phyloP scores from a whole-genome alignment of 108 stramenopile species.

The Nitzschia sp. region DNA sequence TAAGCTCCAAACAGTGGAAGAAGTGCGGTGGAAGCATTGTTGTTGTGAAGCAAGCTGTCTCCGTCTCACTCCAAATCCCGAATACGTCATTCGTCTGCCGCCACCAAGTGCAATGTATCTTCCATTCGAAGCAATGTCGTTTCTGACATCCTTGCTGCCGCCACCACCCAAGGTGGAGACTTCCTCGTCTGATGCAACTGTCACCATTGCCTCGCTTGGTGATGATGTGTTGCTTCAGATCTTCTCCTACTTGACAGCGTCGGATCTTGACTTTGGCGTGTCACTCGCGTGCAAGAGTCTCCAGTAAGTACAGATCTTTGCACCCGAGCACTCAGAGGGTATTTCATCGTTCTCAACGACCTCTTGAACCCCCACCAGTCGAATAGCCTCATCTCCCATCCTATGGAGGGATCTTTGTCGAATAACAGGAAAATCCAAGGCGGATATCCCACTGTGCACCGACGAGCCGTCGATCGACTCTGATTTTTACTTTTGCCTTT shows the following conservation, averaged over 20 bases:
- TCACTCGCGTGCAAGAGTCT: not conserved
- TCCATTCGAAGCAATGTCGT: too few species aligned
- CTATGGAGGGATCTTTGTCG: slow-evolving; percentile 2
- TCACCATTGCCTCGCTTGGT: not conserved
- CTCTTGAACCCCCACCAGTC: not conserved
- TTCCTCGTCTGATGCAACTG: not conserved
- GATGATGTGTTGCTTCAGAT: not conserved
- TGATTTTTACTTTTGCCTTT: not conserved
- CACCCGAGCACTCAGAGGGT: not conserved
- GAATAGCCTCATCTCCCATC: not conserved
- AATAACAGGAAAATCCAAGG: not conserved
- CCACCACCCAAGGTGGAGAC: not conserved
- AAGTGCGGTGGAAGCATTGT: too few species aligned
- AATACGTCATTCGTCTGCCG: too few species aligned
- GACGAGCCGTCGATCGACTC: not conserved
- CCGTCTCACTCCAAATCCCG: too few species aligned
- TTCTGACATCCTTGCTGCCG: not conserved
- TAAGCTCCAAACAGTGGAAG: too few species aligned
- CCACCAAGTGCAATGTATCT: too few species aligned
- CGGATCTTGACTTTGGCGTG: slow-evolving; percentile 6
- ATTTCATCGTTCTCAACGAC: not conserved
- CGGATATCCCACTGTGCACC: not conserved
- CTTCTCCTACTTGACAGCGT: not conserved
- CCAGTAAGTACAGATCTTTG: slow-evolving; percentile 1
- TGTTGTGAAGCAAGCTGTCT: too few species aligned